Conservation (phyloP, 768 basidiomycete species). For the Austroboletus festivus region DNA sequence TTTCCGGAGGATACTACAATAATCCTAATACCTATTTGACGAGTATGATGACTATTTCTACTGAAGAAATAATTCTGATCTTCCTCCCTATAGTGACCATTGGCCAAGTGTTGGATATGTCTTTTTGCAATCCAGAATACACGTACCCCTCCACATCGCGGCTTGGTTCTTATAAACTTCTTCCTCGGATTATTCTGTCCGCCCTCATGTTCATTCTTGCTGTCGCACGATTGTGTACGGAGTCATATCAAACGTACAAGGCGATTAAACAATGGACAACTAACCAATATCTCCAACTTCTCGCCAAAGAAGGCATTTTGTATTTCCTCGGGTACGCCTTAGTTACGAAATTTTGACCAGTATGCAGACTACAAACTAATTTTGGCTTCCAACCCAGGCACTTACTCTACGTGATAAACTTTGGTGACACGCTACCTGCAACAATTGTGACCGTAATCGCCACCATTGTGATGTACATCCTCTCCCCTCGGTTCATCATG, state of each 20-base stretch:
- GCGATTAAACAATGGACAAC: constrained; percentile 6
- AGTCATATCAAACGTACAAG: constrained; percentile 9
- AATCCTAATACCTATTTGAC: constrained; percentile 10
- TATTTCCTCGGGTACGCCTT: constrained; percentile 19
- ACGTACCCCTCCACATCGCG: background rate
- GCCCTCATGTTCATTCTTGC: constrained; percentile 10
- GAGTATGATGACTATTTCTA: constrained; percentile 2
- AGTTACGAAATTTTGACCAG: background rate
- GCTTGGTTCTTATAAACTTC: constrained; percentile 8
- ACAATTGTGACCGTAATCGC: background rate
- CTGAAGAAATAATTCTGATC: background rate
- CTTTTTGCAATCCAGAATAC: constrained; percentile 9
- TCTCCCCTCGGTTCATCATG: constrained; percentile 21
- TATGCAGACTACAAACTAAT: background rate
- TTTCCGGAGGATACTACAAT: background rate
- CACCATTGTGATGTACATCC: constrained; percentile 1
- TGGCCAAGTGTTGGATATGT: constrained; percentile 11
- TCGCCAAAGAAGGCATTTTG: constrained; percentile 13
- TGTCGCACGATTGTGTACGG: background rate
- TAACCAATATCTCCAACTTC: constrained; percentile 14
- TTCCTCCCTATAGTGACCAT: constrained; percentile 4
- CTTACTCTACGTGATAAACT: constrained; percentile 9
- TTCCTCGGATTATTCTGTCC: constrained; percentile 13
- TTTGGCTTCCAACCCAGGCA: constrained; percentile 6
- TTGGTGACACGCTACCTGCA: background rate